Evolutionary conservation across 441 rosid genomes (phyloP).

Genomic region (Pelargonium cotyledonis): DNA sequence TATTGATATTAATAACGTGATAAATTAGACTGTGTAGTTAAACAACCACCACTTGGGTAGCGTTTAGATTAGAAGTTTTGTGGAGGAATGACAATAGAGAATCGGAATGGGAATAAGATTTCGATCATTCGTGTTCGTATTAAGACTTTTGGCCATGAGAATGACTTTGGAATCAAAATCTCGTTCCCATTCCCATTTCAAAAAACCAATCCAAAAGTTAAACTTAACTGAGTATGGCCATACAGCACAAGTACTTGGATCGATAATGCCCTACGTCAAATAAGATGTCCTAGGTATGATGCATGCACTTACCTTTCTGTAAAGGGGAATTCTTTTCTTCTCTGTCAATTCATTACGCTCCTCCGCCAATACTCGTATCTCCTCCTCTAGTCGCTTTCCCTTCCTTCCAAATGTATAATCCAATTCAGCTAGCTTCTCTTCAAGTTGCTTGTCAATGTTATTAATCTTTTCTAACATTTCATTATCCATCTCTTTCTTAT

Average conservation of each 20-base stretch:
- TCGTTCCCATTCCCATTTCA: background rate
- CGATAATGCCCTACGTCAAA: background rate
- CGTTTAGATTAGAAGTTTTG: too few species aligned
- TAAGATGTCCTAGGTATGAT: background rate
- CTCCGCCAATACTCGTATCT: conserved; percentile 83
- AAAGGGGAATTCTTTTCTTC: conserved; percentile 73
- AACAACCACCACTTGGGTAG: too few species aligned
- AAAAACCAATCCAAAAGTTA: too few species aligned
- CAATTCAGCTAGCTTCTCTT: conserved; percentile 70
- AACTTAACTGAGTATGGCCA: too few species aligned
- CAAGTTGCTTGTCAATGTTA: conserved; percentile 73
- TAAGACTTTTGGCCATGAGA: too few species aligned
- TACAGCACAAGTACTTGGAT: too few species aligned
- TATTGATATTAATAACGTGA: too few species aligned
- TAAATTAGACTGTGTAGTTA: too few species aligned
- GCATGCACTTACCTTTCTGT: conserved; percentile 52
- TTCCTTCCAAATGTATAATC: conserved; percentile 92
- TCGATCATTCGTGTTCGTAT: too few species aligned
- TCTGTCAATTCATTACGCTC: conserved; percentile 88
- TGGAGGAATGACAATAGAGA: too few species aligned
- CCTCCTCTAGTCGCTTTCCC: conserved; percentile 84
- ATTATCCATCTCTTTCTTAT: conserved; percentile 83
- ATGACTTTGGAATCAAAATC: too few species aligned
- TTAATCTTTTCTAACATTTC: conserved; percentile 63
- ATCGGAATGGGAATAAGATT: too few species aligned